Evolutionary conservation across 768 basidiomycete species (phyloP).

Genomic region (Chalciporus sphaerocephalus): DNA sequence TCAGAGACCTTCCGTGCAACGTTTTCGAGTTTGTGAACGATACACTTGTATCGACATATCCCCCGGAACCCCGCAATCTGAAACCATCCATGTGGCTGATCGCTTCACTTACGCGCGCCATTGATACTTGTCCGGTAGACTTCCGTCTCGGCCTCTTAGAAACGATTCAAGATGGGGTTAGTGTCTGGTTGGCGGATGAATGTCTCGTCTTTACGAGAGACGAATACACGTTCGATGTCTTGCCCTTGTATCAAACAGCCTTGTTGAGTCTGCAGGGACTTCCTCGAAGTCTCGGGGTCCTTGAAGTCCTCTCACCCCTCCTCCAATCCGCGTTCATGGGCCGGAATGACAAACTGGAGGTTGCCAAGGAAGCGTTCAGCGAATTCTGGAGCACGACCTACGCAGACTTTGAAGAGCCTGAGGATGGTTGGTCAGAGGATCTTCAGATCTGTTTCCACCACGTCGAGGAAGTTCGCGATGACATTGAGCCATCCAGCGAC

Average conservation of each 20-base stretch:
- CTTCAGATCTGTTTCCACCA: constrained; percentile 36
- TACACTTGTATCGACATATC: constrained; percentile 59
- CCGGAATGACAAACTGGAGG: constrained; percentile 42
- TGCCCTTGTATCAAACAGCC: constrained; percentile 60
- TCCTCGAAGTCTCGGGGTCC: constrained; percentile 35
- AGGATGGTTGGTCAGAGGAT: constrained; percentile 50
- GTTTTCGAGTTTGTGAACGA: constrained; percentile 60
- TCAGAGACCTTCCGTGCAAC: constrained; percentile 48
- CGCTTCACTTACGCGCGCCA: constrained; percentile 46
- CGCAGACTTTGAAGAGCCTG: constrained; percentile 37
- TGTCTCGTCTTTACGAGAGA: constrained; percentile 43
- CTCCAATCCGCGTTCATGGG: constrained; percentile 57
- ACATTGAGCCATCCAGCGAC: constrained; percentile 24
- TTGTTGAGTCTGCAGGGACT: constrained; percentile 50
- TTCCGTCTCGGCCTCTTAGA: constrained; percentile 45
- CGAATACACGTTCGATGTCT: constrained; percentile 57
- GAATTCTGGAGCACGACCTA: constrained; percentile 60
- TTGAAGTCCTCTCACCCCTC: constrained; percentile 47
- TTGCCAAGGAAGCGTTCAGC: constrained; percentile 48
- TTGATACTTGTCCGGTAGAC: constrained; percentile 54
- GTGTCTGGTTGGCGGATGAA: constrained; percentile 64
- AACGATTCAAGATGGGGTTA: constrained; percentile 49
- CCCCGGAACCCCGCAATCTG: constrained; percentile 53
- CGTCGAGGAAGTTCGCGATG: background rate
- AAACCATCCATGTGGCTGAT: constrained; percentile 60